phyloP scores from a whole-genome alignment of 148 eudicot genomes.

The Rhododendron simsii region DNA sequence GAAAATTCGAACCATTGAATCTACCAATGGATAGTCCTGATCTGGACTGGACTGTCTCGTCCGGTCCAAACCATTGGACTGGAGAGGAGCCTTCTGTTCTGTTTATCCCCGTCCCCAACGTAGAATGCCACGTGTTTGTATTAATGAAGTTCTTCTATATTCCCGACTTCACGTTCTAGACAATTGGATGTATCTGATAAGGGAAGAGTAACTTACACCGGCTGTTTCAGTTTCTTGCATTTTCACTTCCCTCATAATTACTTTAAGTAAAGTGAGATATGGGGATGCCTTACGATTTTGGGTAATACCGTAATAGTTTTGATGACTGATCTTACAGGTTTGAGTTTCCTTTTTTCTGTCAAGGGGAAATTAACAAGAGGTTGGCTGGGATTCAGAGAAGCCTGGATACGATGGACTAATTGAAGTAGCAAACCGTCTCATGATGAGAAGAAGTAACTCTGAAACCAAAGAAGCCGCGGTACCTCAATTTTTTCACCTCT shows the following conservation, averaged over 20 bases:
- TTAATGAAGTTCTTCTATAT: neutral
- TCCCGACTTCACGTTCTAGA: neutral
- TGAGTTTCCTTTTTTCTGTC: neutral
- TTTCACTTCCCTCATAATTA: neutral
- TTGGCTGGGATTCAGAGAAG: constrained; percentile 85
- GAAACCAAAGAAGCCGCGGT: constrained; percentile 77
- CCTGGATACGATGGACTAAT: constrained; percentile 83
- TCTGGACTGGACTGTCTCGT: too few species aligned
- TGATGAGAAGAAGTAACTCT: constrained; percentile 53
- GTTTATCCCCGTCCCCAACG: neutral
- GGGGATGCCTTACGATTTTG: neutral
- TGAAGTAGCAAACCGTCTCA: constrained; percentile 76
- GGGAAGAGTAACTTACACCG: neutral
- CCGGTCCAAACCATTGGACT: too few species aligned
- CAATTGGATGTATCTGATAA: neutral
- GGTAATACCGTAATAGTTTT: neutral
- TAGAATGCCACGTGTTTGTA: neutral
- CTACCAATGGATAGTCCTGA: too few species aligned
- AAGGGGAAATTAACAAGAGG: constrained; percentile 47
- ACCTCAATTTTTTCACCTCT: constrained; percentile 7
- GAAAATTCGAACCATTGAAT: too few species aligned
- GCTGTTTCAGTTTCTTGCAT: neutral
- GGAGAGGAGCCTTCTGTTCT: neutral
- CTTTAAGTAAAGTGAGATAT: neutral
- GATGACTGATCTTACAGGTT: neutral